Percentiles rank a stretch among this genome's conserved stretches.
These are phyloP conservation scores for Alternaria alternata DNA, from an alignment of 2,329 filamentous ascomycete genomes.

Conservation along the genomic window DNA sequence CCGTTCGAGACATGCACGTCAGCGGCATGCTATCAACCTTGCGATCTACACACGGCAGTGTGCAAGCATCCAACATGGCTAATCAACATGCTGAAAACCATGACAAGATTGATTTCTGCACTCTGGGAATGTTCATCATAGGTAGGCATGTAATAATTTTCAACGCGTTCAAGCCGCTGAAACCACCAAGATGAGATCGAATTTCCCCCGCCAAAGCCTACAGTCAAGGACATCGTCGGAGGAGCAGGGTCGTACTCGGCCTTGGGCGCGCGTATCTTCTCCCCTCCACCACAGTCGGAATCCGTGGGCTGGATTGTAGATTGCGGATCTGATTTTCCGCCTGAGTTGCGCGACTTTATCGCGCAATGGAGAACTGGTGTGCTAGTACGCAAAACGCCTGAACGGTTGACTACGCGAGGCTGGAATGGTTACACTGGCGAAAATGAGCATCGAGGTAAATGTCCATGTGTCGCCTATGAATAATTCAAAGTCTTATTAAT, in stretches of 20 bases:
- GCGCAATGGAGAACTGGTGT: slow-evolving; percentile 78
- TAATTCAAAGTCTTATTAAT: background rate
- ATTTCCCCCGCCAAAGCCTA: slow-evolving; percentile 73
- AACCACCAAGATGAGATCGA: slow-evolving; percentile 81
- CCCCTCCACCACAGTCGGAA: slow-evolving; percentile 69
- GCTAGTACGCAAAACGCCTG: slow-evolving; percentile 70
- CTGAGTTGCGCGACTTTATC: slow-evolving; percentile 69
- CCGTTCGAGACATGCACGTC: slow-evolving; percentile 12
- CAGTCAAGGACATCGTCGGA: slow-evolving; percentile 80
- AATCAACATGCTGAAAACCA: background rate
- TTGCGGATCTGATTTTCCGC: slow-evolving; percentile 85
- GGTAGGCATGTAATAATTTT: slow-evolving; percentile 51
- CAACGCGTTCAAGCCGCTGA: slow-evolving; percentile 19
- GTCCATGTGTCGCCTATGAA: background rate
- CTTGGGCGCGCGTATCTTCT: slow-evolving; percentile 87
- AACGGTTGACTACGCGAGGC: slow-evolving; percentile 81
- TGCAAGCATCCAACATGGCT: slow-evolving; percentile 19
- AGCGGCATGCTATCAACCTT: slow-evolving; percentile 1
- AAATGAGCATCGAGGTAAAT: slow-evolving; percentile 66
- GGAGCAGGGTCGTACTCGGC: slow-evolving; percentile 89
- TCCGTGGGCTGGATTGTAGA: slow-evolving; percentile 91
- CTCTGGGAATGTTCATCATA: slow-evolving; percentile 70
- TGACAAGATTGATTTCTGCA: slow-evolving; percentile 63
- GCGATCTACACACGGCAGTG: background rate
- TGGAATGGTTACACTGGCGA: slow-evolving; percentile 86